These are phyloP conservation scores for Mycosphaerella sp. DNA, from an alignment of 2,329 filamentous ascomycete species.

Conservation along the genomic window DNA sequence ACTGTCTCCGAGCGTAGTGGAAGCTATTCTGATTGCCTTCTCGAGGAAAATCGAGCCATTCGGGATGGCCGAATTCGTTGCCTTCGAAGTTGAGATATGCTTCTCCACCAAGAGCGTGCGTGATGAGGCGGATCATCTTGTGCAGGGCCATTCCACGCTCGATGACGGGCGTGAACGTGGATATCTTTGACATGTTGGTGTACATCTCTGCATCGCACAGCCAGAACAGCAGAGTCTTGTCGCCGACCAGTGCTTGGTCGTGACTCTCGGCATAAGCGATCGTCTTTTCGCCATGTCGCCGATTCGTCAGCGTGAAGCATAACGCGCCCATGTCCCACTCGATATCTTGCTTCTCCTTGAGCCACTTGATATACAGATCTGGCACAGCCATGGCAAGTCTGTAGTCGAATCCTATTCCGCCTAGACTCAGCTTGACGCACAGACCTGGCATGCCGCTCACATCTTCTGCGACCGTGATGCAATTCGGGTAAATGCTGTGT, in stretches of 20 bases:
- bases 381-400: conserved; percentile 95
- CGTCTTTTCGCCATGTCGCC: conserved; percentile 92
- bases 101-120: conserved; percentile 85
- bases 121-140: conserved; percentile 95
- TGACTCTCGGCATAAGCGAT: conserved; percentile 54
- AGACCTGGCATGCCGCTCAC: conserved; percentile 98
- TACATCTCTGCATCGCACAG: conserved; percentile 96
- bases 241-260: conserved; percentile 53
- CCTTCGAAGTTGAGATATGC: conserved; percentile 98
- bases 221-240: conserved; percentile 97
- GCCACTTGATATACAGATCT: conserved; percentile 98
- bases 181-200: conserved; percentile 88
- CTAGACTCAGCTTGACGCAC: conserved; percentile 75
- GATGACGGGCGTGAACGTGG: conserved; percentile 79
- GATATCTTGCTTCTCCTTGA: conserved; percentile 87
- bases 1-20: conserved; percentile 62
- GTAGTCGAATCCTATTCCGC: conserved; percentile 95
- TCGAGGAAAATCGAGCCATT: conserved; percentile 98
- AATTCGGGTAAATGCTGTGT: conserved; percentile 78
- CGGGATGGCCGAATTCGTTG: conserved; percentile 97
- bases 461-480: conserved; percentile 91
- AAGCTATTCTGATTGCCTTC: conserved; percentile 53
- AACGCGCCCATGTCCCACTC: conserved; percentile 88
- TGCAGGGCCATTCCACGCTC: conserved; percentile 87
- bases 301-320: conserved; percentile 81